phyloP scores from a whole-genome alignment of 441 rosid species.

The Pelargonium cotyledonis region DNA sequence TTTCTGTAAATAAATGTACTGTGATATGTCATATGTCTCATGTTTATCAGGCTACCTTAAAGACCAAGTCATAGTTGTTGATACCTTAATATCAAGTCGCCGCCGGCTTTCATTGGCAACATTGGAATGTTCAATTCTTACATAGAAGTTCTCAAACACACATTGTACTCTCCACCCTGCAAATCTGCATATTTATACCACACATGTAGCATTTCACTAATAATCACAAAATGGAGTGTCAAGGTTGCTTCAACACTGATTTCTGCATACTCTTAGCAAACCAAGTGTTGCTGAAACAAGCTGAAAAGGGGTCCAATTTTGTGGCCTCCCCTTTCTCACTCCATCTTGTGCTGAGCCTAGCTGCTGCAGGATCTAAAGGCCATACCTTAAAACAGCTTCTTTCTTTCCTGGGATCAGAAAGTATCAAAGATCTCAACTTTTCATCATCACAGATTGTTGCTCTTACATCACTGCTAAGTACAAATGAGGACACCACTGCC shows the following conservation, averaged over 20 bases:
- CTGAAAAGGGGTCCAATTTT: constrained; percentile 22
- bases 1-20: too few relatives aligned
- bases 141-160: too few relatives aligned
- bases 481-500: neutral
- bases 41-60: too few relatives aligned
- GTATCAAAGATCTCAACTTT: constrained; percentile 17
- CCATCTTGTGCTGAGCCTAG: constrained; percentile 29
- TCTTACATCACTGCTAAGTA: neutral
- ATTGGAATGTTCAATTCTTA: too few relatives aligned
- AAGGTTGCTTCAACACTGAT: constrained; percentile 10
- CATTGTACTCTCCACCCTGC: too few relatives aligned
- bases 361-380: constrained; percentile 32
- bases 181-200: too few relatives aligned
- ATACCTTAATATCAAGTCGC: too few relatives aligned
- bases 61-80: too few relatives aligned
- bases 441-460: constrained; percentile 14
- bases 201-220: too few relatives aligned
- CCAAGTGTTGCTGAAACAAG: constrained; percentile 14
- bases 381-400: constrained; percentile 25
- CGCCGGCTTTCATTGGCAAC: too few relatives aligned
- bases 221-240: neutral
- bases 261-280: constrained; percentile 21
- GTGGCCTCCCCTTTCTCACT: constrained; percentile 30
- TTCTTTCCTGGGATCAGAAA: constrained; percentile 17
- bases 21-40: too few relatives aligned